These are phyloP conservation scores for Aplosporella prunicola DNA, from an alignment of 2,329 filamentous ascomycete genomes.

Conservation along the genomic window DNA sequence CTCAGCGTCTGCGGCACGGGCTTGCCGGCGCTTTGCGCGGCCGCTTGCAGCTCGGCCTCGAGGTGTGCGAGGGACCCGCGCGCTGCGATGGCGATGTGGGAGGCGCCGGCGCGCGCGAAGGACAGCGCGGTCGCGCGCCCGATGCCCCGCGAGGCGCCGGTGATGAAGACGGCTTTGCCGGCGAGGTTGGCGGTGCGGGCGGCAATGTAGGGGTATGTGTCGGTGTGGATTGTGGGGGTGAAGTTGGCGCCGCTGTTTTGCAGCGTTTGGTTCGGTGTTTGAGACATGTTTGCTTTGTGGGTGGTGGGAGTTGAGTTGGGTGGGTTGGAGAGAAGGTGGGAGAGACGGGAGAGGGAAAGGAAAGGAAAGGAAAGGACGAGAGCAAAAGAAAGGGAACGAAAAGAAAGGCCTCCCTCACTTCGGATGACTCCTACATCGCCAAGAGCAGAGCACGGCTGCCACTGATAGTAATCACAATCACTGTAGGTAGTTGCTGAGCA, in stretches of 20 bases:
- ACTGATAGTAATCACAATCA: too few species aligned
- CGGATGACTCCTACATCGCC: too few species aligned
- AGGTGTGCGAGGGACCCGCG: constrained; percentile 39
- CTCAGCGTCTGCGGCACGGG: constrained; percentile 33
- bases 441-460: too few species aligned
- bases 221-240: constrained; percentile 26
- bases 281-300: not conserved
- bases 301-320: too few species aligned
- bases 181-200: constrained; percentile 23
- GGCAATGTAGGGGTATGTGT: constrained; percentile 47
- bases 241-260: not conserved
- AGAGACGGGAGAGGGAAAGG: too few species aligned
- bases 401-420: too few species aligned
- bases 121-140: constrained; percentile 46
- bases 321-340: too few species aligned
- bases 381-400: too few species aligned
- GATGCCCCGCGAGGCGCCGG: constrained; percentile 47
- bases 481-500: too few species aligned
- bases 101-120: constrained; percentile 46
- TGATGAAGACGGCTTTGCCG: constrained; percentile 42
- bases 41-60: constrained; percentile 26
- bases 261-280: not conserved
- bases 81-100: constrained; percentile 44
- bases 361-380: too few species aligned
- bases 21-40: constrained; percentile 19